A percentile compares a stretch with the other conserved stretches of the same genome.
Evolutionary conservation across 169 alveolate species (phyloP).

Genomic region (Perkinsus chesapeaki): DNA sequence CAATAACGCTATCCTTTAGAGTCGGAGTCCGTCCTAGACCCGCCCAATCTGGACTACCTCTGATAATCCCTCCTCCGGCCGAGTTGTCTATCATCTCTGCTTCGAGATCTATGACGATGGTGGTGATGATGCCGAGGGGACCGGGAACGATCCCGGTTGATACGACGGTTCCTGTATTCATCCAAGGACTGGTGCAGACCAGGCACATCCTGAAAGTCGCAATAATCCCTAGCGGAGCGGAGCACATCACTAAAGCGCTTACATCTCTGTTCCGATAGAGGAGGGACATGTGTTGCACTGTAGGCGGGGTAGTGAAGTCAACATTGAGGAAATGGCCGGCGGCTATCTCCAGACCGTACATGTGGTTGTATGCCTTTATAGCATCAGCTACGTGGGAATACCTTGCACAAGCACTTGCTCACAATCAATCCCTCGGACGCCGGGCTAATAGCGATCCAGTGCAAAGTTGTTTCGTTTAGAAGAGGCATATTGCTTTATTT

Average conservation of each 20-base stretch:
- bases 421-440: too few species aligned
- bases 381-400: not conserved
- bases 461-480: too few species aligned
- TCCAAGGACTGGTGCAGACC: not conserved
- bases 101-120: not conserved
- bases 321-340: not conserved
- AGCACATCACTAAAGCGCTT: not conserved
- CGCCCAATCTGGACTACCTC: too few species aligned
- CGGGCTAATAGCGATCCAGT: too few species aligned
- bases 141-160: not conserved
- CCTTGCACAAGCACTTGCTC: not conserved
- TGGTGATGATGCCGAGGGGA: not conserved
- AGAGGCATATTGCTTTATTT: too few species aligned
- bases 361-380: not conserved
- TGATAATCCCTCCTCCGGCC: not conserved
- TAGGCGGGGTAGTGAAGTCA: not conserved
- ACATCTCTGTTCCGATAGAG: not conserved
- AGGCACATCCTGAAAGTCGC: not conserved
- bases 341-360: slow-evolving; percentile 1
- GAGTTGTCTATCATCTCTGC: not conserved
- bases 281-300: not conserved
- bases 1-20: too few species aligned
- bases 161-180: not conserved
- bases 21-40: too few species aligned
- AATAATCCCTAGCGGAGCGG: not conserved